Evolutionary conservation across 768 basidiomycete species (phyloP).

Genomic region (Rhodotorula babjevae): DNA sequence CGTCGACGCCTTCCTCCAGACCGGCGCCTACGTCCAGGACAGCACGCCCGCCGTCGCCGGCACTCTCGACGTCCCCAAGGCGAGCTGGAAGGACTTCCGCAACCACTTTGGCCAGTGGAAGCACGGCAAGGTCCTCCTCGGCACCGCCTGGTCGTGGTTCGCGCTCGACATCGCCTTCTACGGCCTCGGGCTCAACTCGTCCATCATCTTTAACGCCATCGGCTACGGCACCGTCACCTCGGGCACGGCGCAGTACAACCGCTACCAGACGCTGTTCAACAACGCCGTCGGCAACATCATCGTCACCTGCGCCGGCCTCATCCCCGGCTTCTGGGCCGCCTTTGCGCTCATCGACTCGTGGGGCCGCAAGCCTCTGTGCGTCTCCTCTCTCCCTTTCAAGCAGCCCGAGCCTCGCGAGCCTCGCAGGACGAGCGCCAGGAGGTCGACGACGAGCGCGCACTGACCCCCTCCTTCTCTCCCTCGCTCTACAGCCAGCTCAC

Average conservation of each 20-base stretch:
- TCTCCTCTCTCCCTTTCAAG: slow-evolving; percentile 29
- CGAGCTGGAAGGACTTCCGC: slow-evolving; percentile 63
- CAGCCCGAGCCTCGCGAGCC: too few relatives aligned
- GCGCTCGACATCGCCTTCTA: slow-evolving; percentile 54
- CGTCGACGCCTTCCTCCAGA: slow-evolving; percentile 37
- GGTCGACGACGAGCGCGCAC: background rate
- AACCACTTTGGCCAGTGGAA: slow-evolving; percentile 61
- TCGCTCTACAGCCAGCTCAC: slow-evolving; percentile 54
- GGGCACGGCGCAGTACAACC: slow-evolving; percentile 55
- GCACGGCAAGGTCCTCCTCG: slow-evolving; percentile 64
- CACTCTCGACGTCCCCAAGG: slow-evolving; percentile 61
- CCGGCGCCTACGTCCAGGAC: slow-evolving; percentile 56
- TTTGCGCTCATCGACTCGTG: slow-evolving; percentile 63
- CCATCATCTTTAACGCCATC: slow-evolving; percentile 67
- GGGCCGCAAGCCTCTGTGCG: slow-evolving; percentile 56
- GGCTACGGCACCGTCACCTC: slow-evolving; percentile 54
- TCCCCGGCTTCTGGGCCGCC: slow-evolving; percentile 48
- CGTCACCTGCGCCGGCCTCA: slow-evolving; percentile 54
- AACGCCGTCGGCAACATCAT: slow-evolving; percentile 61
- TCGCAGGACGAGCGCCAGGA: too few relatives aligned
- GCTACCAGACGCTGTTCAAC: slow-evolving; percentile 65
- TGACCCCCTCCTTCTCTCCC: background rate
- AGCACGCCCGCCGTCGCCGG: slow-evolving; percentile 53
- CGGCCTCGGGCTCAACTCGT: slow-evolving; percentile 58
- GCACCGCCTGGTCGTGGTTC: slow-evolving; percentile 68